Evolutionary conservation across 805 yeast genomes (phyloP), one percentile per base, ranked within the genome.

Genomic region (Starmerella potacharoeniae): DNA sequence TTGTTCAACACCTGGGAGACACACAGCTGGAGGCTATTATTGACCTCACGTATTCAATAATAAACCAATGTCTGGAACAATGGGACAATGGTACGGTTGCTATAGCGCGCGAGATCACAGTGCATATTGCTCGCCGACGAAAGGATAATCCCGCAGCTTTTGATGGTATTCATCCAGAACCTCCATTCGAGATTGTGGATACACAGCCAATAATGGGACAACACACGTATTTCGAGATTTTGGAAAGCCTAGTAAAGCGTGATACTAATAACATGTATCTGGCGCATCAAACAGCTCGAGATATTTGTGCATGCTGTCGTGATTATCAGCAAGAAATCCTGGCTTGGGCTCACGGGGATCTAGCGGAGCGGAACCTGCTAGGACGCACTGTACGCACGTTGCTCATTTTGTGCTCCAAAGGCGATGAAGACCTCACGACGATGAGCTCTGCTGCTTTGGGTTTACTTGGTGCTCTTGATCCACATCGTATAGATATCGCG

Each of bases 381-480:
- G 58, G 53, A 10, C 53, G 56, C 7, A 56, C 66, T 0, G 44
- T 68, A 8, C 56, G 66, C 8, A 55, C 63, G 4, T 55, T 73
- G 11, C 56, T 72, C 13, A 55, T 59, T 13, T 63, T 65, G 29
- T 70, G 70, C 49, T 45, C 65, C 3, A 58, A 60, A 17, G 43
- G 56, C 7, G 60, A 62, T 4, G 52, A 49, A 53, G 67, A 60
- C 10, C 75, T 89, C 7, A 74, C 87, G 2, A 70, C 72, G 4
- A 74, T 78, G 44, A 80, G 91, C 63, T 81, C 95, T 0, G 75
- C 75, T 51, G 85, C 88, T 35, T 71, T 93, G 9, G 83, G 95
- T 1, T 68, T 81, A 29, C 74, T 93, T 43, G 97, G 97, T 0
- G 80, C 88, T 0, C 64, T 86, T 10, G 96, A 88, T 64, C 71